These are phyloP conservation scores for Phytophthora hybrid DNA, from an alignment of 352 stramenopile genomes.

Conservation along the genomic window DNA sequence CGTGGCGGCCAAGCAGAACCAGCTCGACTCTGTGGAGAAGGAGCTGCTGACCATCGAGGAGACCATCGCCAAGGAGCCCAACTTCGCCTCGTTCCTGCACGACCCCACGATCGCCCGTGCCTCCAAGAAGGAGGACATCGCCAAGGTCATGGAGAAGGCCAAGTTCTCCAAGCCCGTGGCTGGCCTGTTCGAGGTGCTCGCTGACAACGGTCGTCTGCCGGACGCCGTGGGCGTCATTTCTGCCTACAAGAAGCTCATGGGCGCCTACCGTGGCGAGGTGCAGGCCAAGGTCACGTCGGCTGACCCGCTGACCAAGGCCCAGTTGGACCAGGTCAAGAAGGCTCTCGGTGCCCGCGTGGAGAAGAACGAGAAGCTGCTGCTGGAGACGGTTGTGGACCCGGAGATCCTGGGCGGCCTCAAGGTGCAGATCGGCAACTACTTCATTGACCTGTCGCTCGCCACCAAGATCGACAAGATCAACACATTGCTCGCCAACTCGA, in stretches of 20 bases:
- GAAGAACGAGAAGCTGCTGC: slow-evolving; percentile 92
- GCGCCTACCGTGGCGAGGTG: slow-evolving; percentile 95
- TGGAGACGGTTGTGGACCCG: slow-evolving; percentile 94
- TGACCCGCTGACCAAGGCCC: slow-evolving; percentile 92
- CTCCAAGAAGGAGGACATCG: slow-evolving; percentile 95
- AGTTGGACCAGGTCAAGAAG: slow-evolving; percentile 94
- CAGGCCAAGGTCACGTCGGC: slow-evolving; percentile 97
- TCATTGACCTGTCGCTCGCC: slow-evolving; percentile 96
- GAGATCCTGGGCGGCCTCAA: slow-evolving; percentile 96
- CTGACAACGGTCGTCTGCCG: slow-evolving; percentile 95
- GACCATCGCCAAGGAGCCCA: slow-evolving; percentile 86
- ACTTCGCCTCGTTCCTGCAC: slow-evolving; percentile 95
- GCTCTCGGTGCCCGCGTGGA: slow-evolving; percentile 90
- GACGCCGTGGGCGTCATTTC: slow-evolving; percentile 90
- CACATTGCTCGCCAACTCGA: slow-evolving; percentile 80
- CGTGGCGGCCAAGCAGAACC: slow-evolving; percentile 92
- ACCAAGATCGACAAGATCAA: slow-evolving; percentile 97
- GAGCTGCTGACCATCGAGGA: slow-evolving; percentile 88
- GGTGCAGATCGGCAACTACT: slow-evolving; percentile 98
- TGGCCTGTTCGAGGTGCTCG: slow-evolving; percentile 96
- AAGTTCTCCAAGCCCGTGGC: slow-evolving; percentile 95
- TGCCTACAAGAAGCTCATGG: slow-evolving; percentile 95
- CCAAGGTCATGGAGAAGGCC: slow-evolving; percentile 88
- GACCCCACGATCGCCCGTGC: slow-evolving; percentile 96
- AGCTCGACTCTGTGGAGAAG: slow-evolving; percentile 86